Evolutionary conservation across 768 basidiomycete genomes (phyloP), one percentile per base, ranked within the genome.

Genomic region (Tulasnella sp.): DNA sequence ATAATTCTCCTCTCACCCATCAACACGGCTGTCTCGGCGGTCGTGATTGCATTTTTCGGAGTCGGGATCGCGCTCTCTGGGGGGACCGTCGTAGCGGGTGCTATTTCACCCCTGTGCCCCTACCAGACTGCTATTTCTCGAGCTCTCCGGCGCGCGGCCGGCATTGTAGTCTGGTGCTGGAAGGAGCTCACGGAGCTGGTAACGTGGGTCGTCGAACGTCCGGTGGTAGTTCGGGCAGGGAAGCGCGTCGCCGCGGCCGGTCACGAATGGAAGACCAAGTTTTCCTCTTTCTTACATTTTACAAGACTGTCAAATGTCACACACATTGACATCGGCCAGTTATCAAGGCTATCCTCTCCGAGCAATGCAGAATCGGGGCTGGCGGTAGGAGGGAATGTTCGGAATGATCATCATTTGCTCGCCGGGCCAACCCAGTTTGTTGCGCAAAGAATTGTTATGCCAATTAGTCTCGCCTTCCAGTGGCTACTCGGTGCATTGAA

Each of bases 81-180:
- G 5, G 46, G n/a, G 22, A 78, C 77, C 22, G 16, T 78, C 77
- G 41, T 60, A 5, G 64, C 64, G 6, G 77, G 46, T 18, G 41
- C 64, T 34, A 78, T 58, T 5, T 78, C 50, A 9, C 58, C 54
- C 16, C 41, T 40, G 6, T 78, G 31, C 22, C 77, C 77, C 2
- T 78, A 50, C 22, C 77, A 78, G 37, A 69, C 77, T 37, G 28
- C 77, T 28, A 54, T 60, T 31, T 78, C 77, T 18, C 31, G 34
- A 9, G 75, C 44, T 18, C 28, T 50, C 28, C 75, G 75, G 42
- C 40, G 75, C 75, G 5, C 18, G 18, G 42, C 50, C 24, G n/a
- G 24, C 7, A 11, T 60, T 60, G n/a, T 24, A 31, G 8, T 31
- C 58, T 60, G 58, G 58, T 60, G 58, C 58, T n/a, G 58, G n/a